phyloP scores from a whole-genome alignment of 129 eudicot genomes.

The Dittrichia graveolens region DNA sequence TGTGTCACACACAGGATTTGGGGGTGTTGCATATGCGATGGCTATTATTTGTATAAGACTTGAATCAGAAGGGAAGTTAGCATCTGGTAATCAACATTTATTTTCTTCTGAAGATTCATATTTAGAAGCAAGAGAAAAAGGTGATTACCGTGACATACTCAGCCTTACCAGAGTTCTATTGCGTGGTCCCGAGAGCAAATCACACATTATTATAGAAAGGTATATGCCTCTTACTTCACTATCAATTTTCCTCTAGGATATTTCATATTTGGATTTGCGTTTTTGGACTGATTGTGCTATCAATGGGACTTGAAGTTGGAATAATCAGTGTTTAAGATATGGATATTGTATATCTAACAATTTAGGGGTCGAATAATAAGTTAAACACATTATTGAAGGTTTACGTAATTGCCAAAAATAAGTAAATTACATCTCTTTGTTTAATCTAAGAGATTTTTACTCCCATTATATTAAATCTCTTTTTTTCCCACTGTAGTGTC shows the following conservation, averaged over 20 bases:
- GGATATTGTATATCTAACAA: too few species aligned
- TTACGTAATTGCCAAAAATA: neutral
- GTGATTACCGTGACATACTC: conserved; percentile 92
- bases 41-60: conserved; percentile 82
- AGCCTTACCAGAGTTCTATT: conserved; percentile 86
- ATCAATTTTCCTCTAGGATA: neutral
- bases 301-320: too few species aligned
- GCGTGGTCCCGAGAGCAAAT: conserved; percentile 92
- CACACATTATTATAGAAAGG: conserved; percentile 85
- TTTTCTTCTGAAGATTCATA: conserved; percentile 38
- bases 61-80: conserved; percentile 62
- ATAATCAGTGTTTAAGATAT: too few species aligned
- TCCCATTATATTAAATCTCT: conserved; percentile 2
- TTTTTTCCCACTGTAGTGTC: neutral
- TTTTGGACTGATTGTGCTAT: too few species aligned
- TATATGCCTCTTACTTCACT: conserved; percentile 38
- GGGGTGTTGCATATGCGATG: conserved; percentile 98
- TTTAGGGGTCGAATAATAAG: neutral
- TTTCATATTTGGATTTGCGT: neutral
- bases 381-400: neutral
- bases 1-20: conserved; percentile 97
- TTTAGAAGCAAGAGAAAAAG: conserved; percentile 68
- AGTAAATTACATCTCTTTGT: neutral
- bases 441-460: neutral
- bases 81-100: conserved; percentile 28